A percentile compares a stretch with the other conserved stretches of the same genome.
Evolutionary conservation across 352 stramenopile species (phyloP).

Genomic region (Pythium sukuiense): DNA sequence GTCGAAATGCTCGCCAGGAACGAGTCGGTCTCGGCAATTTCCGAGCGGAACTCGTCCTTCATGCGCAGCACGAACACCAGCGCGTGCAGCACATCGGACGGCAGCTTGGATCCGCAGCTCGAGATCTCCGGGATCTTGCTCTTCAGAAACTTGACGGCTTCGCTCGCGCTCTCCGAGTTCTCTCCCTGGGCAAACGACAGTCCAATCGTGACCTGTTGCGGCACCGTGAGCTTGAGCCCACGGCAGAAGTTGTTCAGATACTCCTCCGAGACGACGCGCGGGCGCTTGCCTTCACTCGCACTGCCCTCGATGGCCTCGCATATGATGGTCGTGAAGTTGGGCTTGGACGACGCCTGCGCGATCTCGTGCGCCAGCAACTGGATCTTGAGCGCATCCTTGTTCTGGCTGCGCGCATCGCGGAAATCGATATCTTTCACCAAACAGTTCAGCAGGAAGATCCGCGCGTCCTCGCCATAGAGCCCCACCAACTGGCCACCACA

Average conservation of each 20-base stretch:
- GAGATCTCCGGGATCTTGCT: slow-evolving; percentile 86
- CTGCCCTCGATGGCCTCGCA: slow-evolving; percentile 82
- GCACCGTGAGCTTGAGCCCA: slow-evolving; percentile 81
- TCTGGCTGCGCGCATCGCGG: slow-evolving; percentile 73
- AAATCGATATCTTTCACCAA: slow-evolving; percentile 92
- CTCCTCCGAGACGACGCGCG: slow-evolving; percentile 67
- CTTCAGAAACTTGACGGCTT: slow-evolving; percentile 79
- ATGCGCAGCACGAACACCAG: slow-evolving; percentile 82
- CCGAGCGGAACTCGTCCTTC: slow-evolving; percentile 71
- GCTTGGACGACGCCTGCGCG: slow-evolving; percentile 81
- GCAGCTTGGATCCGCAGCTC: slow-evolving; percentile 77
- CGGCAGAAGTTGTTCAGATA: slow-evolving; percentile 79
- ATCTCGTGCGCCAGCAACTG: slow-evolving; percentile 90
- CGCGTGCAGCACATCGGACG: slow-evolving; percentile 78
- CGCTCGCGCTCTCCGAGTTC: slow-evolving; percentile 47
- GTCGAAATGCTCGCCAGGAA: slow-evolving; percentile 85
- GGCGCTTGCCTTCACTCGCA: slow-evolving; percentile 38
- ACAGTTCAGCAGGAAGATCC: slow-evolving; percentile 90
- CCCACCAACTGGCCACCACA: slow-evolving; percentile 69
- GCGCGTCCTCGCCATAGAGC: slow-evolving; percentile 90
- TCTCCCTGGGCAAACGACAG: slow-evolving; percentile 81
- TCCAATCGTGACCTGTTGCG: slow-evolving; percentile 83
- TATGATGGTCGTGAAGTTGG: slow-evolving; percentile 91
- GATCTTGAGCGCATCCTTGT: slow-evolving; percentile 89
- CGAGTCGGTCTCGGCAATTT: slow-evolving; percentile 81